A percentile compares a stretch with the other conserved stretches of the same genome.
phyloP scores from a whole-genome alignment of 2,329 filamentous ascomycete genomes.

The Arthrinium puccinioides region DNA sequence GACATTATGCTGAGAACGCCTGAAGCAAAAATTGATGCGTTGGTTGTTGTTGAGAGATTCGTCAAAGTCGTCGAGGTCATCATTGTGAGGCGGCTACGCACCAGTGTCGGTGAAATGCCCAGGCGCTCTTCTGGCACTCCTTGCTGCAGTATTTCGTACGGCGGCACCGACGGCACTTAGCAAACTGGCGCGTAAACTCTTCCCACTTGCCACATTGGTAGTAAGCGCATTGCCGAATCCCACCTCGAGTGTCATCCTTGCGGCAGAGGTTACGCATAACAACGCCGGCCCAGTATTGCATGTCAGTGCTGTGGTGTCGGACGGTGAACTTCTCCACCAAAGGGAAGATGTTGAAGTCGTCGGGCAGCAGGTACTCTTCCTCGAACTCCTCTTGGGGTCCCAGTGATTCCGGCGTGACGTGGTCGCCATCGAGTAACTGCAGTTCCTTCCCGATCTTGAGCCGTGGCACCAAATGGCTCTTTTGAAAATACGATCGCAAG shows the following conservation, averaged over 20 bases:
- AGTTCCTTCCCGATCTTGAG: slow-evolving; percentile 86
- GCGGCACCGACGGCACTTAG: slow-evolving; percentile 92
- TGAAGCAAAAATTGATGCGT: slow-evolving; percentile 12
- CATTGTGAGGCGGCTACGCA: slow-evolving; percentile 68
- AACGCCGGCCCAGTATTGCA: slow-evolving; percentile 99
- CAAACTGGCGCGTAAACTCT: slow-evolving; percentile 91
- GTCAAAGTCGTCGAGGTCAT: slow-evolving; percentile 10
- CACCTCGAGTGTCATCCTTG: slow-evolving; percentile 90
- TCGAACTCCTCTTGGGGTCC: slow-evolving; percentile 52
- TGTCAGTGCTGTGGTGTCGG: slow-evolving; percentile 87
- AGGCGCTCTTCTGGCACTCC: slow-evolving; percentile 97
- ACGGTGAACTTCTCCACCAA: slow-evolving; percentile 98
- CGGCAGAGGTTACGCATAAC: slow-evolving; percentile 98
- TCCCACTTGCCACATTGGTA: slow-evolving; percentile 99
- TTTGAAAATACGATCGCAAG: slow-evolving; percentile 88
- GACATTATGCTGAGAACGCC: slow-evolving; percentile 28
- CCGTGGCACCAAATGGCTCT: slow-evolving; percentile 85
- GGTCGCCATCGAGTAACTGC: slow-evolving; percentile 67
- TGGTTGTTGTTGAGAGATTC: slow-evolving; percentile 6
- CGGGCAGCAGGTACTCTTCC: slow-evolving; percentile 83
- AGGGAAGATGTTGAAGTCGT: slow-evolving; percentile 98
- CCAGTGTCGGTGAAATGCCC: slow-evolving; percentile 98
- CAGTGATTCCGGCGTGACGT: slow-evolving; percentile 30
- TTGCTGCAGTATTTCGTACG: slow-evolving; percentile 99
- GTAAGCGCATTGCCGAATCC: slow-evolving; percentile 94